Evolutionary conservation across 352 stramenopile genomes (phyloP).

Genomic region (Pythium monospermum): DNA sequence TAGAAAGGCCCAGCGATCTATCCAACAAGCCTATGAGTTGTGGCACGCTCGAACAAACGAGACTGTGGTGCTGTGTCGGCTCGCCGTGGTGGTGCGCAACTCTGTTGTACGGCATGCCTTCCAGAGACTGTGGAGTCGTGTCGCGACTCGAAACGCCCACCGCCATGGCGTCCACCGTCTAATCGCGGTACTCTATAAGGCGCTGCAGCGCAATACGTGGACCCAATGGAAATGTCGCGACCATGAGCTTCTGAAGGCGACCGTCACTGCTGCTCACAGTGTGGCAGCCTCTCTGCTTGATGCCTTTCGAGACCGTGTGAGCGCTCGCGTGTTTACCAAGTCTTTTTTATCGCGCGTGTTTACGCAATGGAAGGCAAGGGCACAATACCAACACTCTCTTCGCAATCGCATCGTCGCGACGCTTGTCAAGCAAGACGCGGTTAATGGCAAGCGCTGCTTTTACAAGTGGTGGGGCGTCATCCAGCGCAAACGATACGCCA

Average conservation of each 20-base stretch:
- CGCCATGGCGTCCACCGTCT: background rate
- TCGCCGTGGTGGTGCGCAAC: too few species aligned
- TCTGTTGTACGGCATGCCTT: background rate
- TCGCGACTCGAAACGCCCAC: background rate
- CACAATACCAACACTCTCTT: background rate
- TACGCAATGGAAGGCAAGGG: constrained; percentile 2
- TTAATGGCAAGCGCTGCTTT: constrained; percentile 1
- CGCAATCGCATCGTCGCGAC: background rate
- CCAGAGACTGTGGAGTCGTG: background rate
- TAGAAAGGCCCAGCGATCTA: too few species aligned
- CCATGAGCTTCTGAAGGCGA: background rate
- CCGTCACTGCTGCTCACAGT: background rate
- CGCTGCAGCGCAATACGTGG: constrained; percentile 1
- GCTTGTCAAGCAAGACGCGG: background rate
- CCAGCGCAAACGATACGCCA: background rate
- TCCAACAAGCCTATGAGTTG: background rate
- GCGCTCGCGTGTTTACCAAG: background rate
- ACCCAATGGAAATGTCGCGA: constrained; percentile 11
- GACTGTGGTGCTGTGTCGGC: too few species aligned
- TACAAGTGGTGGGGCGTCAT: background rate
- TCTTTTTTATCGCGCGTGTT: constrained; percentile 2
- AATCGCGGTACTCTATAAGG: background rate
- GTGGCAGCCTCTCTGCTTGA: background rate
- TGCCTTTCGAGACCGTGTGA: constrained; percentile 3
- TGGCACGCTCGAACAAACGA: background rate